phyloP scores from a whole-genome alignment of 306 rosid genomes.

The Luffa acutangula region DNA sequence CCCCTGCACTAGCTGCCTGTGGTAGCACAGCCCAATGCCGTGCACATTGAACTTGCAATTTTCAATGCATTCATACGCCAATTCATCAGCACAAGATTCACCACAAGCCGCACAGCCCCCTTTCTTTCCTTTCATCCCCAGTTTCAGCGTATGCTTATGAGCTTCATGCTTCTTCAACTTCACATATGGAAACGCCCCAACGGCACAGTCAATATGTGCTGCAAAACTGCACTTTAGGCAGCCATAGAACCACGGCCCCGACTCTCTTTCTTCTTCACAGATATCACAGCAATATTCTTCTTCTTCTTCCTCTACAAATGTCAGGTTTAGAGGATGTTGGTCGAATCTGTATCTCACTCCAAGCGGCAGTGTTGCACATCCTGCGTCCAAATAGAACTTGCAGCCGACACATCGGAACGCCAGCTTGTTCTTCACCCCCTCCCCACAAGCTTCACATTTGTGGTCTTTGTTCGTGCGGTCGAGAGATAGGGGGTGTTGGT shows the following conservation, averaged over 20 bases:
- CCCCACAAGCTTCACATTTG: not conserved
- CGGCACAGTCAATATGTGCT: not conserved
- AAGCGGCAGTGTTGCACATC: not conserved
- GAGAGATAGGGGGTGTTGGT: not conserved
- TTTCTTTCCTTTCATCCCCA: not conserved
- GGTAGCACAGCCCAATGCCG: not conserved
- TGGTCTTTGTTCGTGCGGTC: not conserved
- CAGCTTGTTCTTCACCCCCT: not conserved
- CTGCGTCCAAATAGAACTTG: not conserved
- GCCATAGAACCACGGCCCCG: not conserved
- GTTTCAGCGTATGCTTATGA: not conserved
- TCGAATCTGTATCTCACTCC: not conserved
- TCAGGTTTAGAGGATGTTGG: not conserved
- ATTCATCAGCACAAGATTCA: not conserved
- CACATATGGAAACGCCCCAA: not conserved
- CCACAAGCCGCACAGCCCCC: not conserved
- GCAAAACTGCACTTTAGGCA: not conserved
- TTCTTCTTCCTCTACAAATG: not conserved
- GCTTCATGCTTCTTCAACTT: not conserved
- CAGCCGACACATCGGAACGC: not conserved
- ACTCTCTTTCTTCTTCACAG: not conserved
- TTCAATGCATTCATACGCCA: slow-evolving; percentile 2
- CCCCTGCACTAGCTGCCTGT: not conserved
- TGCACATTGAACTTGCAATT: slow-evolving; percentile 1
- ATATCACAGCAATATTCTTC: not conserved